Evolutionary conservation across 148 eudicot species (phyloP).

Genomic region (Chenopodium formosanum): DNA sequence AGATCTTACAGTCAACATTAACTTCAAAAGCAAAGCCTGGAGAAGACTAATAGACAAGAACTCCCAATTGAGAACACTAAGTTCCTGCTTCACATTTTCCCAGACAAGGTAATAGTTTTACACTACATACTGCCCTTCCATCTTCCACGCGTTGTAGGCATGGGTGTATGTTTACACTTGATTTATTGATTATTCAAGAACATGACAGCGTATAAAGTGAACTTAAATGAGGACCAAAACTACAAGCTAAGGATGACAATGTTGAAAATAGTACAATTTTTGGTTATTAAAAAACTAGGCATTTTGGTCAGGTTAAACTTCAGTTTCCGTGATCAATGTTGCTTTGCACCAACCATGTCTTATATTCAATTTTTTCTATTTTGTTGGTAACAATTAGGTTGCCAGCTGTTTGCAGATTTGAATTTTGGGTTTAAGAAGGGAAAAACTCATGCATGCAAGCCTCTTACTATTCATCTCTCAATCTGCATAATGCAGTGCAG

Average conservation of each 20-base stretch:
- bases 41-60: not conserved
- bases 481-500: not conserved
- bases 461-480: not conserved
- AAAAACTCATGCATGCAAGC: not conserved
- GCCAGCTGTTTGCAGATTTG: not conserved
- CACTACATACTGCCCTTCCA: too few species aligned
- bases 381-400: too few species aligned
- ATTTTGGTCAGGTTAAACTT: not conserved
- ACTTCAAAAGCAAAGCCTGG: too few species aligned
- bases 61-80: not conserved
- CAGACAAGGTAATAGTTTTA: not conserved
- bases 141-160: not conserved
- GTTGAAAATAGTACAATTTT: not conserved
- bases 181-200: not conserved
- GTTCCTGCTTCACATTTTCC: not conserved
- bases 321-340: not conserved
- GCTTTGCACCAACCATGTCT: not conserved
- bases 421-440: too few species aligned
- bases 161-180: not conserved
- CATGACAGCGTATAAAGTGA: not conserved
- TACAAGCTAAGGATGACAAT: not conserved
- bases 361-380: too few species aligned
- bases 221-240: not conserved
- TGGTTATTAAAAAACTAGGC: not conserved
- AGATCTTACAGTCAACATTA: too few species aligned